Conservation (phyloP, 2,329 filamentous ascomycete genomes). For the Sarocladium brachiariae region DNA sequence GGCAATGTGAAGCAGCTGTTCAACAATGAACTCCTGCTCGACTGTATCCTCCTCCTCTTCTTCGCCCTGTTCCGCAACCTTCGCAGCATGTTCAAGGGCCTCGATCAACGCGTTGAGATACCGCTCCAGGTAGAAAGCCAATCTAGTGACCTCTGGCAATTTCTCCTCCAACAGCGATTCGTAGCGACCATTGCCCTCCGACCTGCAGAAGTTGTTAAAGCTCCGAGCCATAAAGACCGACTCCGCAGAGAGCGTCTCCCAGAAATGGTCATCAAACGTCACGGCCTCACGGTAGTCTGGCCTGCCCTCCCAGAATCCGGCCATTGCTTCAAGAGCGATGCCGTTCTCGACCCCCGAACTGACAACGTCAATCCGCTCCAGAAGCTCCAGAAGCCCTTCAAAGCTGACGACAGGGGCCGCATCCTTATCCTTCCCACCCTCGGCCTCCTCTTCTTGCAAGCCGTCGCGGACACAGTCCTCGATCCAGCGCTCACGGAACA, state of each 20-base stretch:
- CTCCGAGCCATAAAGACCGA: slow-evolving; percentile 85
- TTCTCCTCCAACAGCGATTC: slow-evolving; percentile 81
- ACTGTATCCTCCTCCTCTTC: slow-evolving; percentile 76
- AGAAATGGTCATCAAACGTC: slow-evolving; percentile 67
- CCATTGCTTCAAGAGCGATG: slow-evolving; percentile 90
- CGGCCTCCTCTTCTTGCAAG: slow-evolving; percentile 50
- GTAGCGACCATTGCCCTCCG: slow-evolving; percentile 65
- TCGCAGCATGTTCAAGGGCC: slow-evolving; percentile 49
- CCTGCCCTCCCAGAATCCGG: slow-evolving; percentile 89
- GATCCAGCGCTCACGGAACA: slow-evolving; percentile 96
- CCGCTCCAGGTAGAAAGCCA: slow-evolving; percentile 79
- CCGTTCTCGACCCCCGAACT: slow-evolving; percentile 86
- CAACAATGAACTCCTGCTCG: slow-evolving; percentile 91
- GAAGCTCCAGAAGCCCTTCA: slow-evolving; percentile 78
- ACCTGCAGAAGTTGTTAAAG: slow-evolving; percentile 88
- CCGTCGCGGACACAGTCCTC: slow-evolving; percentile 77
- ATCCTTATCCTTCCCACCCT: slow-evolving; percentile 35
- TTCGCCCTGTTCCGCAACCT: slow-evolving; percentile 49
- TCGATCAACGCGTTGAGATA: slow-evolving; percentile 67
- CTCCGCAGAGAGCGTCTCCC: slow-evolving; percentile 76
- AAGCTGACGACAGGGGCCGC: slow-evolving; percentile 58
- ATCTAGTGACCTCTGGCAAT: slow-evolving; percentile 85
- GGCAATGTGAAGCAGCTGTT: slow-evolving; percentile 89
- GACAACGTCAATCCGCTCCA: slow-evolving; percentile 90
- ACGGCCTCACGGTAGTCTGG: slow-evolving; percentile 73